phyloP scores from a whole-genome alignment of 1,139 yeast species.

The Ogataea hybrid region DNA sequence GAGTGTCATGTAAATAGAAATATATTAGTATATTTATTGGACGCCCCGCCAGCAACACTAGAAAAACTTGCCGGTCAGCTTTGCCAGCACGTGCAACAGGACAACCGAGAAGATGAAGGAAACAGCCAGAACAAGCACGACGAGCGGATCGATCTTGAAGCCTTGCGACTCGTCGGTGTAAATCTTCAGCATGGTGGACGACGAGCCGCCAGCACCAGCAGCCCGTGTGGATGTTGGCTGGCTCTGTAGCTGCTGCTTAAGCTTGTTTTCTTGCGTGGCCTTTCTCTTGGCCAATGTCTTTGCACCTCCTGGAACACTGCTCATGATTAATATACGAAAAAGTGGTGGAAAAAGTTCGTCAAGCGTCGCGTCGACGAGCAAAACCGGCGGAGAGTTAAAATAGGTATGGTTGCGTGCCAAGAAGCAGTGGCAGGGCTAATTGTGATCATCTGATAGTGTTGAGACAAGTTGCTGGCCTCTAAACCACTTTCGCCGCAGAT shows the following conservation, averaged over 20 bases:
- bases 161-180: slow-evolving; percentile 98
- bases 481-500: too few relatives aligned
- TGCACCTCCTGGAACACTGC: slow-evolving; percentile 77
- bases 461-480: too few relatives aligned
- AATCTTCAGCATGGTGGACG: slow-evolving; percentile 89
- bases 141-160: slow-evolving; percentile 92
- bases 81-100: slow-evolving; percentile 88
- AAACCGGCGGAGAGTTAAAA: too few relatives aligned
- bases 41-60: slow-evolving; percentile 15
- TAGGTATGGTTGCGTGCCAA: too few relatives aligned
- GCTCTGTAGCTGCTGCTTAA: slow-evolving; percentile 63
- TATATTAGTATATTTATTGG: neutral
- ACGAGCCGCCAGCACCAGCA: slow-evolving; percentile 97
- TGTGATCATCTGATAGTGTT: neutral
- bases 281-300: slow-evolving; percentile 85
- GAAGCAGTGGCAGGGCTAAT: too few relatives aligned
- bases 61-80: slow-evolving; percentile 72
- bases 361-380: slow-evolving; percentile 7
- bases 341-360: slow-evolving; percentile 6
- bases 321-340: slow-evolving; percentile 15
- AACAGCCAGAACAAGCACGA: slow-evolving; percentile 90
- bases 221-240: slow-evolving; percentile 89
- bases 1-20: slow-evolving; percentile 13
- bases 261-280: slow-evolving; percentile 84
- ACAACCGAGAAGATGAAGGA: slow-evolving; percentile 96